phyloP scores from a whole-genome alignment of 805 yeast genomes.

The Starmerella roubikii region DNA sequence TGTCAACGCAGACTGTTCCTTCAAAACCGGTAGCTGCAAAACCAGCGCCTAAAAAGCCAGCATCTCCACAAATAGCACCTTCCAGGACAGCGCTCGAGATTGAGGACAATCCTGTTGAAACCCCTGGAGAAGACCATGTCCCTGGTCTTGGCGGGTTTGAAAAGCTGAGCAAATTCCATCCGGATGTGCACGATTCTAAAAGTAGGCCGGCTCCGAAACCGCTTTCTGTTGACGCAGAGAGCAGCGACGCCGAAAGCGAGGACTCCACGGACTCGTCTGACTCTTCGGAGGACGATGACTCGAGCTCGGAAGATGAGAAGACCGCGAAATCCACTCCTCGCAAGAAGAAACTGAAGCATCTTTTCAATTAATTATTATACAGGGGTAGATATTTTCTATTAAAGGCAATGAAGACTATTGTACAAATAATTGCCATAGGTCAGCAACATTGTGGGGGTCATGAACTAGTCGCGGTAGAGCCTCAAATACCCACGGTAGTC shows the following conservation, averaged over 20 bases:
- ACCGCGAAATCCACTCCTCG: neutral
- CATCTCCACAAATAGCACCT: too few relatives aligned
- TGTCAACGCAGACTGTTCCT: too few relatives aligned
- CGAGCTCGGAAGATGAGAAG: neutral
- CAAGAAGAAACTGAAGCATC: conserved; percentile 1
- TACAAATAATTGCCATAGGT: conserved; percentile 8
- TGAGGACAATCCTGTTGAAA: too few relatives aligned
- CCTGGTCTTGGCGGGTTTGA: conserved; percentile 11
- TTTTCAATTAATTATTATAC: neutral
- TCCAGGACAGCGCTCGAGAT: too few relatives aligned
- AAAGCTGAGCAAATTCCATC: neutral
- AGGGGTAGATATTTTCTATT: too few relatives aligned
- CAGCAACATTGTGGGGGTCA: conserved; percentile 6
- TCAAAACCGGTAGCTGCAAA: neutral
- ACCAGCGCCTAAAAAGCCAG: too few relatives aligned
- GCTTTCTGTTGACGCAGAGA: neutral
- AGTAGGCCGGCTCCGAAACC: neutral
- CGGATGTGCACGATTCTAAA: conserved; percentile 5
- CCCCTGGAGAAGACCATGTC: neutral
- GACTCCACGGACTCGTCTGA: conserved; percentile 1
- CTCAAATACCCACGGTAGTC: conserved; percentile 27
- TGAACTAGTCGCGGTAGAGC: conserved; percentile 10
- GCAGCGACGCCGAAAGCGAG: conserved; percentile 2
- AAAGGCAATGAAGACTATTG: conserved; percentile 5
- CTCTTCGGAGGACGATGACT: neutral